A percentile compares a stretch with the other conserved stretches of the same genome.
These are phyloP conservation scores for Massariosphaeria phaeospora DNA, from an alignment of 495 filamentous ascomycete species.

Conservation along the genomic window DNA sequence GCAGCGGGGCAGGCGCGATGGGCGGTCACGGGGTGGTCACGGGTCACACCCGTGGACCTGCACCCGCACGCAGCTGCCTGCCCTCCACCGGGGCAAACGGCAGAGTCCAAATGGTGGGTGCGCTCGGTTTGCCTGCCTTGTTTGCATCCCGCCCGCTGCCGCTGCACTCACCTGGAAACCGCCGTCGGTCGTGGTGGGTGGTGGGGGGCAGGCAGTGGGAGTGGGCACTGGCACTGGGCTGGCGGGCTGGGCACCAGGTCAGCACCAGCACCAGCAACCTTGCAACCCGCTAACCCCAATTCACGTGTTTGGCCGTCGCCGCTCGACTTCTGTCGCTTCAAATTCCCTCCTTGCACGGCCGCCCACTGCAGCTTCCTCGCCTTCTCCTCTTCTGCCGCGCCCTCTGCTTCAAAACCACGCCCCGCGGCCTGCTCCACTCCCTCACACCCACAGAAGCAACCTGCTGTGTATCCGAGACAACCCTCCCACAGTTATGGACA, in stretches of 20 bases:
- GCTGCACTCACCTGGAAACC: too few species aligned
- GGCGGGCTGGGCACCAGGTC: neutral
- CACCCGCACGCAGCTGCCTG: too few species aligned
- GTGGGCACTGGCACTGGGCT: too few species aligned
- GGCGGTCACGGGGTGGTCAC: neutral
- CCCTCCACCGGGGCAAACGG: too few species aligned
- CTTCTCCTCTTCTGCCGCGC: neutral
- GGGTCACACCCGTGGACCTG: too few species aligned
- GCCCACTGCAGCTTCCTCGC: constrained; percentile 20
- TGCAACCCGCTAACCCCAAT: constrained; percentile 1
- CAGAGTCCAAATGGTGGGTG: too few species aligned
- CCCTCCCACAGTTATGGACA: constrained; percentile 56
- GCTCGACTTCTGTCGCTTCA: constrained; percentile 29
- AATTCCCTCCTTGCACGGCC: constrained; percentile 24
- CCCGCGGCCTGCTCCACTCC: neutral
- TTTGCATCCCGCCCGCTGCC: too few species aligned
- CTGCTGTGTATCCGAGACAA: neutral
- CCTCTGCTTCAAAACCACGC: neutral
- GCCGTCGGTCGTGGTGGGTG: too few species aligned
- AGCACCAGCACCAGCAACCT: neutral
- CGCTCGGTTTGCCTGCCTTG: too few species aligned
- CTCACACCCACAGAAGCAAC: neutral
- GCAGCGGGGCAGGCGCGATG: neutral
- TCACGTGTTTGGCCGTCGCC: constrained; percentile 32
- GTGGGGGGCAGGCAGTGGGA: too few species aligned